Evolutionary conservation across 306 rosid species (phyloP).

Genomic region (Rosa multiflora): DNA sequence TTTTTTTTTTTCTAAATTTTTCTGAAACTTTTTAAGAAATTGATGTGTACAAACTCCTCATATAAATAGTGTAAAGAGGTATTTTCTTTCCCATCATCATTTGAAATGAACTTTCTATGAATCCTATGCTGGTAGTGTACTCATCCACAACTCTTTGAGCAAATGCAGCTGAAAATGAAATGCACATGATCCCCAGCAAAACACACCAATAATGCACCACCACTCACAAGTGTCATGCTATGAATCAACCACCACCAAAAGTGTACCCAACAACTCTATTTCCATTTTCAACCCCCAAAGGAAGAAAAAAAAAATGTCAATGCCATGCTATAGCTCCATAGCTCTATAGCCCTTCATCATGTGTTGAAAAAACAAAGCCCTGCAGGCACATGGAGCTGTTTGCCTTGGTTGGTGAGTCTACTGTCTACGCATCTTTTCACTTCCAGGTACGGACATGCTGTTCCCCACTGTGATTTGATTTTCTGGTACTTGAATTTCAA

Average conservation of each 20-base stretch:
- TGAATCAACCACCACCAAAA: background rate
- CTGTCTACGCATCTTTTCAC: background rate
- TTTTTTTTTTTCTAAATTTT: background rate
- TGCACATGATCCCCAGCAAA: background rate
- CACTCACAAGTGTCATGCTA: background rate
- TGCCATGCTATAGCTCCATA: background rate
- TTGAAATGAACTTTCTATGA: background rate
- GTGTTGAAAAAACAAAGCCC: background rate
- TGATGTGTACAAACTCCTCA: background rate
- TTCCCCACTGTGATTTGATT: background rate
- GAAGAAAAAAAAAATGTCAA: background rate
- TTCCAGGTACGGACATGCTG: background rate
- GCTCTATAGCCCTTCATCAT: background rate
- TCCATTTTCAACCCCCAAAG: background rate
- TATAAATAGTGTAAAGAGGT: background rate
- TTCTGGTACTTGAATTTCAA: background rate
- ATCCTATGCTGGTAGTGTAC: background rate
- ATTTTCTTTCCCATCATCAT: background rate
- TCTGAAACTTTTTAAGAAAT: no score
- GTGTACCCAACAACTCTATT: background rate
- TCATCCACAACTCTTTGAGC: background rate
- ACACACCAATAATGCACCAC: constrained; percentile 4
- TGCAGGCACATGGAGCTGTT: background rate
- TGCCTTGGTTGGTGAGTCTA: background rate
- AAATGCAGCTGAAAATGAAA: background rate